Evolutionary conservation across 441 rosid genomes (phyloP), one percentile per base, ranked within the genome.

Genomic region (Codiaeum variegatum): DNA sequence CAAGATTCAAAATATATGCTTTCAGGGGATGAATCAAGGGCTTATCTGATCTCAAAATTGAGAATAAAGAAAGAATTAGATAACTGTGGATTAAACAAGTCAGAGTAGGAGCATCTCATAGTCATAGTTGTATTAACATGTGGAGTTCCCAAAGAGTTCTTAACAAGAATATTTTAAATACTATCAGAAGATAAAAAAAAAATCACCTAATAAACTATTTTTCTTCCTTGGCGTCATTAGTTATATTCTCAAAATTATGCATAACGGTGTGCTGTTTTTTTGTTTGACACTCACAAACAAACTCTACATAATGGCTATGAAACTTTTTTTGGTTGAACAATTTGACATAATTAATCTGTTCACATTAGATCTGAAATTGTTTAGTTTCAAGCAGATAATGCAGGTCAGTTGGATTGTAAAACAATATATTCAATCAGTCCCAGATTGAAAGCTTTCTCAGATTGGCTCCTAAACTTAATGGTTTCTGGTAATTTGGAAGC

Each of bases 391-490:
- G 73, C 83, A 81, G 85, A 76, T 72, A 44, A 62, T 77, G 67
- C 75, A 64, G 88, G 62, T 54, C 62, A 76, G 69, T 66, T 70
- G 66, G 68, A 67, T 55, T 73, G 64, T n/a, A 69, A 78, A 66
- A 82, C 84, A 11, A 74, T 82, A 71, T 92, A 92, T 79, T 73
- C 94, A 18, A 81, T 95, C 77, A 83, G 86, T 73, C 88, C 86
- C 34, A 79, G 82, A 78, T 88, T 92, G 55, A 88, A 89, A 82
- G 77, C 70, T 15, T 92, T 90, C 82, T 88, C 92, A 15, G 98
- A 92, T 79, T 82, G 91, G 99, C 93, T 95, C 67, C 81, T 92
- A 67, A 82, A 88, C 76, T 75, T 77, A 16, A 92, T 92, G 85
- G 88, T 83, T 55, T 82, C 92, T 29, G 98, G 94, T 58, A 90